Base-by-base conservation (phyloP, 2,329 filamentous ascomycete genomes). In the Dactylonectria macrodidyma region DNA sequence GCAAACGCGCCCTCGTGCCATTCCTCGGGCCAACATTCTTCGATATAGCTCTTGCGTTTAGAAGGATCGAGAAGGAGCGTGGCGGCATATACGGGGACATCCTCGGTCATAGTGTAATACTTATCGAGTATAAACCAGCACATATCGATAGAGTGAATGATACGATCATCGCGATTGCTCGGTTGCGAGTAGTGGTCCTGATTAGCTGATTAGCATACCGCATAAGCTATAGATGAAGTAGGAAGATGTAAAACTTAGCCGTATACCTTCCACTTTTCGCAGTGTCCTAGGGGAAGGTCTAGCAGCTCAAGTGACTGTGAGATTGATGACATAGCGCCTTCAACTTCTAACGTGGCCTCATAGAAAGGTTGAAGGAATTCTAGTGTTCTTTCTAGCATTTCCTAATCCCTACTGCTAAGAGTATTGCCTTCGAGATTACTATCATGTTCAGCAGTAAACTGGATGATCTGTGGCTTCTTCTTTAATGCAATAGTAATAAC, bases 401-500 rank as follows among this genome's bases (percentile, higher is more conserved):
- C 36, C 36, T 11, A 41, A 41, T 41, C 36, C 36, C 36, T 41
- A 41, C 36, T 41, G 36, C 36, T 41, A 41, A 41, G 36, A 41
- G 36, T 41, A 41, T 41, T 41, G 36, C 36, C 36, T 41, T 41
- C 36, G 36, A 41, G 36, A 41, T 41, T 11, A 12, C 12, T 41
- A 6, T 41, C 36, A 41, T 41, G 36, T 41, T 41, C 36, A 41
- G 36, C 36, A 41, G 36, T 41, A 41, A 41, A 41, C 36, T 41
- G 36, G 51, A 55, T 55, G 10, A 55, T 55, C 36, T 36, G 51
- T 55, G 30, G 30, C 51, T 55, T 55, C 51, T 55, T 55, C 4
- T 55, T 55, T 55, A 55, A 55, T 30, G 51, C 51, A 55, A 55
- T 34, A 55, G 51, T 55, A 14, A 55, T 55, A 55, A 41, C 36